phyloP scores from a whole-genome alignment of 1,284 basidiomycete genomes.

The Sanghuangporus baumii region DNA sequence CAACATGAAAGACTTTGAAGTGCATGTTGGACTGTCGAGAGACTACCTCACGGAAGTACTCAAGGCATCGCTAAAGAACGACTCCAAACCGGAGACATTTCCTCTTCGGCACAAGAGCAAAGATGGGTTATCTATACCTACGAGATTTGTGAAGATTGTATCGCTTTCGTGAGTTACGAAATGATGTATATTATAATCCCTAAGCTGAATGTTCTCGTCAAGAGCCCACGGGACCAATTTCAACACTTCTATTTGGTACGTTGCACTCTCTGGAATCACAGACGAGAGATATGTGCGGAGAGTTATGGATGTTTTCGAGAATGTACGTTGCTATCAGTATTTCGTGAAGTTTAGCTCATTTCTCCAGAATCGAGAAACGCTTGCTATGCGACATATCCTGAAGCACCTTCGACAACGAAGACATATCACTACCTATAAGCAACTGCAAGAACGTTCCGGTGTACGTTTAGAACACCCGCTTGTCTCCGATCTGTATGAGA shows the following conservation, averaged over 20 bases:
- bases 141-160: slow-evolving; percentile 64
- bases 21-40: slow-evolving; percentile 57
- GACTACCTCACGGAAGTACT: slow-evolving; percentile 62
- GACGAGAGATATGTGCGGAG: slow-evolving; percentile 50
- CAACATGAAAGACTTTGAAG: slow-evolving; percentile 76
- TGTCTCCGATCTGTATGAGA: slow-evolving; percentile 58
- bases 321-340: slow-evolving; percentile 39
- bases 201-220: neutral
- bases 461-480: slow-evolving; percentile 67
- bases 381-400: slow-evolving; percentile 61
- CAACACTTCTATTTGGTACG: slow-evolving; percentile 74
- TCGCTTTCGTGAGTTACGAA: slow-evolving; percentile 55
- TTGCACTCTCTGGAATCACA: slow-evolving; percentile 53
- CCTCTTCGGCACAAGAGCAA: slow-evolving; percentile 47
- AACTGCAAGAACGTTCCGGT: slow-evolving; percentile 52
- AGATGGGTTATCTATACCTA: slow-evolving; percentile 53
- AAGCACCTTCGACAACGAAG: slow-evolving; percentile 77
- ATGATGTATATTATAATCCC: neutral
- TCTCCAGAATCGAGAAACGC: slow-evolving; percentile 57
- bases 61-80: slow-evolving; percentile 58
- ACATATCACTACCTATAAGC: slow-evolving; percentile 59
- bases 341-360: slow-evolving; percentile 13
- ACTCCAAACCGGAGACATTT: slow-evolving; percentile 57
- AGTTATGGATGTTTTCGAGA: slow-evolving; percentile 47
- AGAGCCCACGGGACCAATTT: slow-evolving; percentile 66